Percentiles rank a stretch among this genome's conserved stretches.
Evolutionary conservation across 768 basidiomycete species (phyloP).

Genomic region (Auricularia heimuer): DNA sequence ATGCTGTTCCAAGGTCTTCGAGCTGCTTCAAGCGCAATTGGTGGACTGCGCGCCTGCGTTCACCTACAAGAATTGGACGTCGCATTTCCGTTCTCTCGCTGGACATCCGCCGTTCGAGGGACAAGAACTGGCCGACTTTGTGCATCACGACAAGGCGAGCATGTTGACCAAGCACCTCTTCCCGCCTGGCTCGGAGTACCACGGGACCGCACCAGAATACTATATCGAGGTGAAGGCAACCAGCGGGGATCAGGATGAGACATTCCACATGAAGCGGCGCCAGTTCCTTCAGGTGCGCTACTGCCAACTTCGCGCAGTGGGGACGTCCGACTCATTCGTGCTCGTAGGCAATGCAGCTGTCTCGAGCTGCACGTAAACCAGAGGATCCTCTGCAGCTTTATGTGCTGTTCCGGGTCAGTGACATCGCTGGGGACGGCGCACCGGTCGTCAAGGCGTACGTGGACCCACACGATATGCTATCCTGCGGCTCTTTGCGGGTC

Average conservation of each 20-base stretch:
- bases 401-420: not conserved
- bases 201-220: conserved; percentile 18
- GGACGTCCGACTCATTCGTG: no score
- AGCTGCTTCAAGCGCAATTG: conserved; percentile 11
- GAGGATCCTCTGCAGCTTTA: not conserved
- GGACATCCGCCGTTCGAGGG: not conserved
- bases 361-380: not conserved
- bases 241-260: conserved; percentile 7
- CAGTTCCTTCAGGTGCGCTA: conserved; percentile 15
- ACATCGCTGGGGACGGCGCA: not conserved
- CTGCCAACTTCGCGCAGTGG: no score
- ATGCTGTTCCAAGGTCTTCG: conserved; percentile 10
- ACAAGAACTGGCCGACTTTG: conserved; percentile 15
- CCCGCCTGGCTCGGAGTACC: conserved; percentile 7
- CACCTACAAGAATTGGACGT: conserved; percentile 19
- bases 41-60: conserved; percentile 6
- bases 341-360: not conserved
- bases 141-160: conserved; percentile 15
- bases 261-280: conserved; percentile 17
- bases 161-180: conserved; percentile 13
- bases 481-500: not conserved
- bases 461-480: not conserved
- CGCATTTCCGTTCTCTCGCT: conserved; percentile 12
- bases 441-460: not conserved
- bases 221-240: conserved; percentile 23